Conservation (phyloP, 2,329 filamentous ascomycete species). For the Xylariaceae sp. region DNA sequence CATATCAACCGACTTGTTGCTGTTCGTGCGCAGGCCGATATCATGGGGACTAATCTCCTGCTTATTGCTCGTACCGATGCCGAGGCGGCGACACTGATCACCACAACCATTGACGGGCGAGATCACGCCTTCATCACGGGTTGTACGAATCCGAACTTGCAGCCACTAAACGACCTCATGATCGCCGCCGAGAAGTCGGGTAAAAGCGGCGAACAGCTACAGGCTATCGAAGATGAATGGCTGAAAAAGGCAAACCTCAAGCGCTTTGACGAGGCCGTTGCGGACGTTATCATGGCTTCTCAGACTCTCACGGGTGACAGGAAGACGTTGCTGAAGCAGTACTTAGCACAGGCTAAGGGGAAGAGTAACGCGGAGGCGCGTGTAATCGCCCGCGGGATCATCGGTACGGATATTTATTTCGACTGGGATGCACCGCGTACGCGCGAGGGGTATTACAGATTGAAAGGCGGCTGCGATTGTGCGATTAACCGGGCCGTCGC, state of each 20-base stretch:
- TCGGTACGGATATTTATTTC: conserved; percentile 79
- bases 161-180: conserved; percentile 89
- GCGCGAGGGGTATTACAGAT: conserved; percentile 89
- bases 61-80: conserved; percentile 93
- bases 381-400: conserved; percentile 68
- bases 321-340: conserved; percentile 59
- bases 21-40: conserved; percentile 95
- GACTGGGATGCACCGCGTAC: conserved; percentile 94
- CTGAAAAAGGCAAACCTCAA: conserved; percentile 69
- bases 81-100: conserved; percentile 95
- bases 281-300: conserved; percentile 69
- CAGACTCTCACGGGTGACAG: conserved; percentile 57
- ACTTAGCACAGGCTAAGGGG: conserved; percentile 63
- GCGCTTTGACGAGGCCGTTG: conserved; percentile 86
- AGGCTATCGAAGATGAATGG: conserved; percentile 92
- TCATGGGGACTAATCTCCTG: conserved; percentile 90
- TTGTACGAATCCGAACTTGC: conserved; percentile 74
- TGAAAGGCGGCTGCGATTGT: conserved; percentile 85
- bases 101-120: conserved; percentile 88
- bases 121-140: conserved; percentile 94
- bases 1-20: conserved; percentile 97
- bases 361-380: conserved; percentile 82
- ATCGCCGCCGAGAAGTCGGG: conserved; percentile 73
- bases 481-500: conserved; percentile 86
- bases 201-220: conserved; percentile 73